These are phyloP conservation scores for Coemansia sp. DNA, from an alignment of 192 early-diverging fungal species.

Conservation along the genomic window DNA sequence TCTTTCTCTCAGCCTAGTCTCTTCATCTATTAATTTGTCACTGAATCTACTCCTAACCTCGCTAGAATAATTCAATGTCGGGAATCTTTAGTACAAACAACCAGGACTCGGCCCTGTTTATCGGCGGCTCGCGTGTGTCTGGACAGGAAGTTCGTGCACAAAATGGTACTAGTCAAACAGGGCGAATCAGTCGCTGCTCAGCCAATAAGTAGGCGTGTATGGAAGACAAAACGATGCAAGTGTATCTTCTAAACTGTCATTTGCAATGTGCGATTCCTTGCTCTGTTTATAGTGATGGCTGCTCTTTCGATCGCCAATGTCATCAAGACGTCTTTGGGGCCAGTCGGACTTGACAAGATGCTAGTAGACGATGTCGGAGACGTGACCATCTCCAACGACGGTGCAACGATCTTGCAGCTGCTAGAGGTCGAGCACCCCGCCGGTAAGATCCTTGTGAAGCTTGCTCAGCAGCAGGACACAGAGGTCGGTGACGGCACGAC, in stretches of 20 bases:
- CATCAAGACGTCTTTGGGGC: conserved; percentile 97
- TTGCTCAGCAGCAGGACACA: conserved; percentile 99
- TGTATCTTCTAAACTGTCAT: not conserved
- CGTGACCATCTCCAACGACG: conserved; percentile 99
- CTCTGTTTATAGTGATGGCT: conserved; percentile 78
- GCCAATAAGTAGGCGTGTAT: not conserved
- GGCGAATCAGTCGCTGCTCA: not conserved
- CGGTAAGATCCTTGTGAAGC: conserved; percentile 92
- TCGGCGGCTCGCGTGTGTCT: conserved; percentile 86
- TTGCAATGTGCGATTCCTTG: not conserved
- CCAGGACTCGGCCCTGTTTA: conserved; percentile 64
- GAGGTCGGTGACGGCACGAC: conserved; percentile 99
- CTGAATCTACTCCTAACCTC: not conserved
- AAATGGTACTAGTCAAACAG: conserved; percentile 71
- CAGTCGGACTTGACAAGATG: conserved; percentile 99
- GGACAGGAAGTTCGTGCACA: conserved; percentile 89
- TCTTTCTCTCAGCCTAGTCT: not conserved
- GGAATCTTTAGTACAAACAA: conserved; percentile 52
- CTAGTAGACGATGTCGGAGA: conserved; percentile 99
- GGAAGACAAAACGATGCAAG: not conserved
- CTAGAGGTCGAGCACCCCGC: conserved; percentile 99
- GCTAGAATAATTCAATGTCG: conserved; percentile 28
- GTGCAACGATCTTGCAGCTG: conserved; percentile 94
- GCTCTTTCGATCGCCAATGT: conserved; percentile 96
- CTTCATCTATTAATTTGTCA: not conserved